phyloP scores from a whole-genome alignment of 2,329 filamentous ascomycete genomes.

The Metarhizium guizhouense region DNA sequence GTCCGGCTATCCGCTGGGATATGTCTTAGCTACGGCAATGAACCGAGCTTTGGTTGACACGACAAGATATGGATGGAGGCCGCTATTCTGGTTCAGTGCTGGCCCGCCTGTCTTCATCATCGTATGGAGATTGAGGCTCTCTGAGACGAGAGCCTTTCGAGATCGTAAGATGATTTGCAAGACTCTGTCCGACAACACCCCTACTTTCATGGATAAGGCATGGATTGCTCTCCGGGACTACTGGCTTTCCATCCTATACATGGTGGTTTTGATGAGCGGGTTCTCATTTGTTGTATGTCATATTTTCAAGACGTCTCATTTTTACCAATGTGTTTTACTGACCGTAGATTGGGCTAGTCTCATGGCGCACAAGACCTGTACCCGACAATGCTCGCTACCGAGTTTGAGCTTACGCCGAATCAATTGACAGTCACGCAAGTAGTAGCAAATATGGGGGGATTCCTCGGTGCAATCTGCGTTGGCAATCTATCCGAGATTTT shows the following conservation, averaged over 20 bases:
- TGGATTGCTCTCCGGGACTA: not conserved
- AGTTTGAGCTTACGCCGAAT: not conserved
- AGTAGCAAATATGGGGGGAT: constrained; percentile 2
- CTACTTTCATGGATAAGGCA: constrained; percentile 33
- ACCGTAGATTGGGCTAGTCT: not conserved
- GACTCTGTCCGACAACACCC: constrained; percentile 26
- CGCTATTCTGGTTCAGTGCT: constrained; percentile 1
- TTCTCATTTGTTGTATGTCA: not conserved
- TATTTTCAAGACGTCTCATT: too few species aligned
- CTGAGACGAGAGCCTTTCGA: not conserved
- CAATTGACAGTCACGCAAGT: constrained; percentile 1
- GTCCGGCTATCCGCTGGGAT: not conserved
- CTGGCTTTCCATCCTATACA: not conserved
- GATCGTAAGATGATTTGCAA: not conserved
- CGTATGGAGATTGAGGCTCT: not conserved
- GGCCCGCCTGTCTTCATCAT: not conserved
- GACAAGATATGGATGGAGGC: not conserved
- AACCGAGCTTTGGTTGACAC: not conserved
- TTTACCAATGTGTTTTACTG: not conserved
- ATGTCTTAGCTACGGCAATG: not conserved
- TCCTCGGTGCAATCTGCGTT: not conserved
- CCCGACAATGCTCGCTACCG: not conserved
- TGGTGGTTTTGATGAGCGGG: not conserved
- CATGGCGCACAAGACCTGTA: not conserved
- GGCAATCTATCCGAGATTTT: not conserved